Conservation (phyloP, 148 eudicot genomes). For the Diospyros lotus region DNA sequence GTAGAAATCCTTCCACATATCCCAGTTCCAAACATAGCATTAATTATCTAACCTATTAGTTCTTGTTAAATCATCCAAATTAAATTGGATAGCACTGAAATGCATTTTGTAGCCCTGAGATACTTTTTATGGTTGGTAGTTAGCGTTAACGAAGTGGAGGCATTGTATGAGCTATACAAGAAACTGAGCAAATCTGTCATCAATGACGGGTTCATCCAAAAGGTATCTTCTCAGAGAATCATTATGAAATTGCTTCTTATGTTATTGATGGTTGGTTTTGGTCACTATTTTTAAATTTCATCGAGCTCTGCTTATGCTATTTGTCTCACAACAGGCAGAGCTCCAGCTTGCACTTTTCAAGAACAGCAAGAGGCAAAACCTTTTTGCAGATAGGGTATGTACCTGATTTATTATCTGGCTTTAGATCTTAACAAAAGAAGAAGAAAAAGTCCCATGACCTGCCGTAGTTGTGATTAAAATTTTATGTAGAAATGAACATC, state of each 20-base stretch:
- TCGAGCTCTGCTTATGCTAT: background rate
- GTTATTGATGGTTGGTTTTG: constrained; percentile 11
- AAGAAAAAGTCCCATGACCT: background rate
- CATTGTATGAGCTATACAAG: constrained; percentile 31
- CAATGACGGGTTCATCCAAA: constrained; percentile 36
- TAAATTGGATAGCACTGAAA: background rate
- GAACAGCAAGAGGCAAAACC: constrained; percentile 28
- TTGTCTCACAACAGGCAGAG: constrained; percentile 29
- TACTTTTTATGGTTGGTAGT: constrained; percentile 21
- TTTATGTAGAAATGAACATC: background rate
- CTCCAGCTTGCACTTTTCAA: constrained; percentile 41
- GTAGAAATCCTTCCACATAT: background rate
- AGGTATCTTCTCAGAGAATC: constrained; percentile 21
- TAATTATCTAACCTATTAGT: too few species aligned
- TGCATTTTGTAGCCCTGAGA: background rate
- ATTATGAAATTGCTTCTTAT: background rate
- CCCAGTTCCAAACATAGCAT: background rate
- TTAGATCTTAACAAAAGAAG: background rate
- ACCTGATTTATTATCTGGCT: background rate
- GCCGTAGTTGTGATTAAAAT: background rate
- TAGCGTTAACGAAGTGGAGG: constrained; percentile 41
- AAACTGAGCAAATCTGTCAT: constrained; percentile 31
- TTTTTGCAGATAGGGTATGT: constrained; percentile 41
- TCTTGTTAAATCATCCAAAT: background rate
- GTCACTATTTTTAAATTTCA: background rate